Base-by-base conservation (phyloP, 768 basidiomycete genomes). In the Austroboletus festivus region DNA sequence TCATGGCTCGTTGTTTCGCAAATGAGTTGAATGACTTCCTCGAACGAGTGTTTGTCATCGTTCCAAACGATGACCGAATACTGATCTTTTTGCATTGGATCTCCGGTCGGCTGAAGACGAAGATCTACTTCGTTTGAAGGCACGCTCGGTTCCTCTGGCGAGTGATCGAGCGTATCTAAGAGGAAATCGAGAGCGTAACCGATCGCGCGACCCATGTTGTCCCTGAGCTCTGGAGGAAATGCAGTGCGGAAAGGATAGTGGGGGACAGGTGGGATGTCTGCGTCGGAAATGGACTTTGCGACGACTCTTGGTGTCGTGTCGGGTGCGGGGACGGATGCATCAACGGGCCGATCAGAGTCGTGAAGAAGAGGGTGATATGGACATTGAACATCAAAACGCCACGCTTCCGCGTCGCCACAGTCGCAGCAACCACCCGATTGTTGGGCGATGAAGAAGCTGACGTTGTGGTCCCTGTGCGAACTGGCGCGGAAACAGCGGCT, bases 341-440 rank as follows among this genome's bases (percentile, higher is more conserved):
- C 51, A 31, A 37, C 28, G 33, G 34, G 8, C 0, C 16, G 45
- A 39, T 61, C 52, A 2, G 52, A 11, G 9, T 59, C 62, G 38
- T 47, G 55, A 47, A 67, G 62, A 30, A 82, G 77, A 12, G 91
- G 89, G 60, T 95, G 91, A 60, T 80, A 80, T 0, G 85, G 82
- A 64, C 92, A 94, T 12, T 73, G 66, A 15, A 89, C 76, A 5
- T 79, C 71, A 5, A 63, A 59, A 28, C 83, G 78, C 93, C 93
- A 98, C 2, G 91, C 90, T 60, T 95, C 88, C 20, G 78, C 74
- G 60, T 97, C 94, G 15, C 93, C 93, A 58, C 95, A 97, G 68
- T 97, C 93, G 62, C 96, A 99, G 57, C 90, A 93, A 5, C 93
- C 89, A 7, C 93, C 89, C 0, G 89, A 85, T 57, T 96, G 93